Percentiles rank a stretch among this genome's conserved stretches.
phyloP scores from a whole-genome alignment of 2,329 filamentous ascomycete genomes.

The Sphaerulina vaccinii region DNA sequence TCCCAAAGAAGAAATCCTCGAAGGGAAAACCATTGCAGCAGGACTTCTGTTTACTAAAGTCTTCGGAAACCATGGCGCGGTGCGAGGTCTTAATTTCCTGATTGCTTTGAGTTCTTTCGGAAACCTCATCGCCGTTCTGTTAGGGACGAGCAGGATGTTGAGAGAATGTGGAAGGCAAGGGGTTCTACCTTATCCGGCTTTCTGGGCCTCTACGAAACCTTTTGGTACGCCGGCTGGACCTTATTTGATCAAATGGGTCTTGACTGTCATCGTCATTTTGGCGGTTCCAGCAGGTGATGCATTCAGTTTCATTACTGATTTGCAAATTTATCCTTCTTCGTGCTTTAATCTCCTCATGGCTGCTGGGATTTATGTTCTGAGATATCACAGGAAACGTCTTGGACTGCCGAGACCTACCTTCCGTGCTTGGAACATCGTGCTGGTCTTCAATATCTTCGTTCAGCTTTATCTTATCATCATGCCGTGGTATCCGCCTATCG shows the following conservation, averaged over 20 bases:
- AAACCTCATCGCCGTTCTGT: constrained; percentile 56
- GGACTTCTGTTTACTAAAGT: constrained; percentile 60
- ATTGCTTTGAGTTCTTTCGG: constrained; percentile 60
- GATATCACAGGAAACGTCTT: constrained; percentile 54
- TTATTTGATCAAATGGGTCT: constrained; percentile 49
- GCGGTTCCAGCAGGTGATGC: constrained; percentile 63
- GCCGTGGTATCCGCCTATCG: constrained; percentile 68
- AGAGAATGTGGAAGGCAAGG: constrained; percentile 63
- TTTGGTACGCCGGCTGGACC: constrained; percentile 64
- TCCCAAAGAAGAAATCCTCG: constrained; percentile 48
- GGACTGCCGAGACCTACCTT: constrained; percentile 54
- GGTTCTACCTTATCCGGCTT: constrained; percentile 58
- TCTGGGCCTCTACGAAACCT: constrained; percentile 63
- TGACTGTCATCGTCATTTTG: constrained; percentile 61
- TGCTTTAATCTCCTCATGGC: constrained; percentile 60
- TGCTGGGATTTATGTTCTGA: constrained; percentile 58
- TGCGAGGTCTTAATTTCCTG: constrained; percentile 57
- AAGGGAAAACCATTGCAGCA: constrained; percentile 56
- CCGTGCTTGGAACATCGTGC: constrained; percentile 56
- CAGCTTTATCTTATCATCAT: constrained; percentile 65
- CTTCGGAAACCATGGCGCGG: constrained; percentile 52
- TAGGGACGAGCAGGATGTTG: constrained; percentile 57
- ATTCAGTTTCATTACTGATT: constrained; percentile 55
- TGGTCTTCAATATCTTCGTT: constrained; percentile 60
- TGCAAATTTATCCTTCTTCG: constrained; percentile 58